Base-by-base conservation (phyloP, 805 yeast genomes). In the Zygotorulaspora danielsina region DNA sequence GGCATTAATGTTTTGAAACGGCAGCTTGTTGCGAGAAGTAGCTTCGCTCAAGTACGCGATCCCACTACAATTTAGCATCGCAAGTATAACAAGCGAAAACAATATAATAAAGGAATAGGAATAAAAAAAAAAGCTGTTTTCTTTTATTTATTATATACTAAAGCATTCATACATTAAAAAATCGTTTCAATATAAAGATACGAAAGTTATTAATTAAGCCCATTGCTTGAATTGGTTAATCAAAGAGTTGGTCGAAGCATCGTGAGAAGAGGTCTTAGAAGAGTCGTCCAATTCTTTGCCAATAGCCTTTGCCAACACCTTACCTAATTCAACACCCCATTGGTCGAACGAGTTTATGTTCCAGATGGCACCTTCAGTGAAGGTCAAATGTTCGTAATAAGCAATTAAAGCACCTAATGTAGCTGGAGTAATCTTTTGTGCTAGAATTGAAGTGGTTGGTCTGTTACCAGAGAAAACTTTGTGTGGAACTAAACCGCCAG, bases 321-420 rank as follows among this genome's bases (percentile, higher is more conserved):
- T 93, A 66, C 98, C 98, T 57, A 93, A 84, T 73, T 93, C 98
- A 59, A 93, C 98, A 70, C 98, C 98, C 96, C 97, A 93, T 75
- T 93, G 98, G 74, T 93, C 98, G 64, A 87, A 93, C 13, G 97
- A 90, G 81, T 93, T 93, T 74, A 93, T 89, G 78, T 94, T 93
- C 98, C 98, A 90, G 61, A 93, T 71, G 42, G 98, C 98, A 71
- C 98, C 98, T 73, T 93, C 98, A 44, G 89, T 89, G 71, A 93
- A 93, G 29, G 97, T 90, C 45, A 87, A 78, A 65, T 88, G 96
- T 72, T 93, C 98, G 73, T 93, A 93, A 79, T 93, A 93, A 32
- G 95, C 97, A 64, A 93, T 93, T 69, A 93, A 76, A 32, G 97
- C 78, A 71, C 98, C 98, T 51, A 93, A 77, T 39, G 96, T 70